These are phyloP conservation scores for Phtheirospermum japonicum DNA, from an alignment of 257 asterid genomes.

Conservation along the genomic window DNA sequence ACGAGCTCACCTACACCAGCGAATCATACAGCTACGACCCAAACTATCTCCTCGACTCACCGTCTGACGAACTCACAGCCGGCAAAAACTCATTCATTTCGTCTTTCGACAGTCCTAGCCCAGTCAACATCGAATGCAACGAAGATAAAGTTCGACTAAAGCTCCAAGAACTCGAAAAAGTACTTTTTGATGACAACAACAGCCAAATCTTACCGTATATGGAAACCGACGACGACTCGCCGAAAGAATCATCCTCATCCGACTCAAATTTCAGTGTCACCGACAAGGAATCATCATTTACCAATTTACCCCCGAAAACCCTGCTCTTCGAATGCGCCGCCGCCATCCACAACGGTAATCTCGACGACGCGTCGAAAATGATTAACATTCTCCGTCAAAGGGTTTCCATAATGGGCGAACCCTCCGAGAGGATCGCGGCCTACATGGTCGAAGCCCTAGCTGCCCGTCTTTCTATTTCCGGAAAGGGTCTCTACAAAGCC, in stretches of 20 bases:
- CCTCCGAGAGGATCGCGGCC: constrained; percentile 77
- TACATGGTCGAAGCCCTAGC: constrained; percentile 95
- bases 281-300: constrained; percentile 31
- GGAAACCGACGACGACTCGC: constrained; percentile 54
- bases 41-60: constrained; percentile 55
- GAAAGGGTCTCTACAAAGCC: constrained; percentile 84
- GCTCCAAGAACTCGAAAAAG: constrained; percentile 85
- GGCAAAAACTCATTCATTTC: neutral
- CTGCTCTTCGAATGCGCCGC: constrained; percentile 78
- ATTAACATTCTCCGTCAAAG: constrained; percentile 61
- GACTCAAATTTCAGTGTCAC: constrained; percentile 52
- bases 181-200: constrained; percentile 49
- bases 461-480: constrained; percentile 82
- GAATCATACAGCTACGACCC: constrained; percentile 50
- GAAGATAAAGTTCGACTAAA: constrained; percentile 60
- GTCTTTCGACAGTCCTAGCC: constrained; percentile 34
- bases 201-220: neutral
- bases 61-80: constrained; percentile 30
- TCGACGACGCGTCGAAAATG: constrained; percentile 49
- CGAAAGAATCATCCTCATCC: constrained; percentile 68
- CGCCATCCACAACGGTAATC: constrained; percentile 54
- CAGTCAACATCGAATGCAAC: constrained; percentile 43
- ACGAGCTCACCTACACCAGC: constrained; percentile 44
- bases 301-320: constrained; percentile 45
- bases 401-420: constrained; percentile 92